These are phyloP conservation scores for Scortechinia acanthostroma DNA, from an alignment of 2,329 filamentous ascomycete species.

Conservation along the genomic window DNA sequence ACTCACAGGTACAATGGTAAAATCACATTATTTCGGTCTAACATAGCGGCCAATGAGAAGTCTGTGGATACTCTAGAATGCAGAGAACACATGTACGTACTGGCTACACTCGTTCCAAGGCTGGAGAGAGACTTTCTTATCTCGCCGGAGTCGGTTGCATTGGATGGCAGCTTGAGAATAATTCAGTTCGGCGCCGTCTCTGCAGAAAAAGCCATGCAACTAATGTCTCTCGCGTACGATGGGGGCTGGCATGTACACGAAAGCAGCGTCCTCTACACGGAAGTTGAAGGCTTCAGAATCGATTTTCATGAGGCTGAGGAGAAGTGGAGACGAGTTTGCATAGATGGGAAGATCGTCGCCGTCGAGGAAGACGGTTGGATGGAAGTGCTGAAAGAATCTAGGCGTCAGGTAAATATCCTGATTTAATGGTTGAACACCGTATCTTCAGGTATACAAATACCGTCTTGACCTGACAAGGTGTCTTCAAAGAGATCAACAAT, in stretches of 20 bases:
- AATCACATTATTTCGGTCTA: constrained; percentile 28
- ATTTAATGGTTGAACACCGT: too few relatives aligned
- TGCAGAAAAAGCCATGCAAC: constrained; percentile 39
- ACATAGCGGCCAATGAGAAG: constrained; percentile 4
- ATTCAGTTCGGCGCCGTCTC: constrained; percentile 42
- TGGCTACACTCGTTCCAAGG: constrained; percentile 45
- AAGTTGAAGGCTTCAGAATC: constrained; percentile 41
- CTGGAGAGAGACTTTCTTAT: constrained; percentile 51
- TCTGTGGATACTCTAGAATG: constrained; percentile 11
- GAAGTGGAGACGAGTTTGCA: constrained; percentile 48
- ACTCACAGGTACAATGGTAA: constrained; percentile 43
- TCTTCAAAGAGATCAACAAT: too few relatives aligned
- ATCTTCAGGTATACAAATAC: too few relatives aligned
- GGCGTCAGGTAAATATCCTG: constrained; percentile 24
- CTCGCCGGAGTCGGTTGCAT: constrained; percentile 39
- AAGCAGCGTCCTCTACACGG: constrained; percentile 38
- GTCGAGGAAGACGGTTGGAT: constrained; percentile 47
- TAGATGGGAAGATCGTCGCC: constrained; percentile 53
- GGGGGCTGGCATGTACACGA: constrained; percentile 44
- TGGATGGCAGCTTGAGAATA: constrained; percentile 42
- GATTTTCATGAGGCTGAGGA: constrained; percentile 42
- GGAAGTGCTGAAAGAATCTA: constrained; percentile 32
- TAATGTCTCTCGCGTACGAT: constrained; percentile 49
- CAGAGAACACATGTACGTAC: constrained; percentile 44
- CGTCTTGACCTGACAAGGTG: too few relatives aligned